A percentile compares a stretch with the other conserved stretches of the same genome.
Conservation (phyloP, 2,329 filamentous ascomycete species). For the Tolypocladium nubicola region DNA sequence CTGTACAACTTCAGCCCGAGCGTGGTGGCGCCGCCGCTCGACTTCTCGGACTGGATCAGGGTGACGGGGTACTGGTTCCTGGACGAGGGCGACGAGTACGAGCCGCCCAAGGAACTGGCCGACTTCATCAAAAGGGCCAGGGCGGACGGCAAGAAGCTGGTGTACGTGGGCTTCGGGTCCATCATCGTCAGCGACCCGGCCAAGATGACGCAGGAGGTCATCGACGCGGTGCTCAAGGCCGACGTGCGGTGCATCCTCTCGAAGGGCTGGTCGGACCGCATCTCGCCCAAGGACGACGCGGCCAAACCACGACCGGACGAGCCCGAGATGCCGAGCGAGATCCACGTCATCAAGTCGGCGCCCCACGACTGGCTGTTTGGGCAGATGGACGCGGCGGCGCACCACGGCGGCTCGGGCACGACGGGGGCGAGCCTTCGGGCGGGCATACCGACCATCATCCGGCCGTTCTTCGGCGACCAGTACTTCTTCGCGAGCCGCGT, state of each 20-base stretch:
- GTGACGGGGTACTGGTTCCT: constrained; percentile 98
- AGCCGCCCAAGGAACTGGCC: constrained; percentile 63
- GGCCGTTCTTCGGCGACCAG: constrained; percentile 96
- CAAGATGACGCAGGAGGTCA: constrained; percentile 83
- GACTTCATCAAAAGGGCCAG: constrained; percentile 79
- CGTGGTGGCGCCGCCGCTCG: constrained; percentile 86
- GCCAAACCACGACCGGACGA: constrained; percentile 44
- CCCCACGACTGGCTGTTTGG: constrained; percentile 95
- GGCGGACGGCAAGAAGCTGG: constrained; percentile 75
- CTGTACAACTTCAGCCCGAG: constrained; percentile 93
- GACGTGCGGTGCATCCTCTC: constrained; percentile 91
- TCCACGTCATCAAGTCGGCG: constrained; percentile 78
- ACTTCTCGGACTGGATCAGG: constrained; percentile 96
- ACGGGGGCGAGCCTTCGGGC: constrained; percentile 88
- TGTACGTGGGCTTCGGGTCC: constrained; percentile 94
- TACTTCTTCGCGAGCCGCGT: constrained; percentile 89
- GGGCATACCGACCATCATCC: constrained; percentile 86
- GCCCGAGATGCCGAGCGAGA: constrained; percentile 63
- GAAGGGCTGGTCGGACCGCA: constrained; percentile 91
- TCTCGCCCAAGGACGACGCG: constrained; percentile 35
- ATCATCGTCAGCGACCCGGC: constrained; percentile 87
- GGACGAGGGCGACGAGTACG: constrained; percentile 61
- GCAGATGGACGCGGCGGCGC: constrained; percentile 87
- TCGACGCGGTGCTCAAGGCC: constrained; percentile 81
- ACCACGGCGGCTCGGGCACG: constrained; percentile 90